These are phyloP conservation scores for Jackrogersella multiformis DNA, from an alignment of 495 filamentous ascomycete genomes.

Conservation along the genomic window DNA sequence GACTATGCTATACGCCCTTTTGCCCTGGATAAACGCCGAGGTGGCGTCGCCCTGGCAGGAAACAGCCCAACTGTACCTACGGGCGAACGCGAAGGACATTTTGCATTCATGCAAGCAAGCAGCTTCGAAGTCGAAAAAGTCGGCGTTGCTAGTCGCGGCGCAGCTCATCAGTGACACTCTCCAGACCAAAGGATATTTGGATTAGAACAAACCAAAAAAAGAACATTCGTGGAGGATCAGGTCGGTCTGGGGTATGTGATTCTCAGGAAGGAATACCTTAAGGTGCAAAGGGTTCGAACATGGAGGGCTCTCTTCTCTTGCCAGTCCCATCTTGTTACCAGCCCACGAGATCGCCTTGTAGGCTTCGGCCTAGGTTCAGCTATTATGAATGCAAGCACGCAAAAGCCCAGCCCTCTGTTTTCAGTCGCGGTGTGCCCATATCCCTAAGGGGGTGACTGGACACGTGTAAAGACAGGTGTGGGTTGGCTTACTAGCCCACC, in stretches of 20 bases:
- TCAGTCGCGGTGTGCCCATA: neutral
- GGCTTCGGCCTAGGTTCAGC: neutral
- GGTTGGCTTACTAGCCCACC: neutral
- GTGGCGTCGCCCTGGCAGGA: slow-evolving; percentile 20
- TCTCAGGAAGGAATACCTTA: neutral
- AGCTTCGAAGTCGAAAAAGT: neutral
- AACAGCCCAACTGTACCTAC: slow-evolving; percentile 17
- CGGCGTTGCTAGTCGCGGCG: neutral
- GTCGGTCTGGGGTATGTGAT: neutral
- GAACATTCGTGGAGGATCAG: too few relatives aligned
- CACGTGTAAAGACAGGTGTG: neutral
- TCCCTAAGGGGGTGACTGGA: neutral
- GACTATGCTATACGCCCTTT: slow-evolving; percentile 58
- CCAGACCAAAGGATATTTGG: slow-evolving; percentile 1
- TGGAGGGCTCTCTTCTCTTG: neutral
- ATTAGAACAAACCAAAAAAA: neutral
- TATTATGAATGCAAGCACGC: neutral
- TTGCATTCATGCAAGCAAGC: neutral
- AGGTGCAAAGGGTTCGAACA: neutral
- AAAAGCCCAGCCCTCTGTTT: neutral
- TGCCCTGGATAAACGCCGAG: slow-evolving; percentile 56
- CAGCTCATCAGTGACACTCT: neutral
- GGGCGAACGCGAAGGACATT: slow-evolving; percentile 22
- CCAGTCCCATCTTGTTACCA: neutral
- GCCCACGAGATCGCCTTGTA: neutral